Percentiles rank a stretch among this genome's conserved stretches.
Evolutionary conservation across 495 filamentous ascomycete species (phyloP).

Genomic region (Aspergillus steynii): DNA sequence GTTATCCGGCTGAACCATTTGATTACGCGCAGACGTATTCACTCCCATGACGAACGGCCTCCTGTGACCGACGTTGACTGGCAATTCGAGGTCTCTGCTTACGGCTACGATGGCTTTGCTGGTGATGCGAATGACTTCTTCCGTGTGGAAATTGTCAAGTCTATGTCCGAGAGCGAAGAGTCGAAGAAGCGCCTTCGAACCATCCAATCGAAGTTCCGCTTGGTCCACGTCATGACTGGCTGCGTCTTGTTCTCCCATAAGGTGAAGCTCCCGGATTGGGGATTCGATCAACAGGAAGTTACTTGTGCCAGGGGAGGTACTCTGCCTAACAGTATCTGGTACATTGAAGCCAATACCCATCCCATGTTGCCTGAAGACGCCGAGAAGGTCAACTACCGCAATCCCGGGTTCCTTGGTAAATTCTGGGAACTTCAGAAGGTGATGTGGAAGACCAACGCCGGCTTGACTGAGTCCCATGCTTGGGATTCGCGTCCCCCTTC

Average conservation of each 20-base stretch:
- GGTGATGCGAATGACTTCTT: slow-evolving; percentile 97
- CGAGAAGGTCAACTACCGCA: slow-evolving; percentile 92
- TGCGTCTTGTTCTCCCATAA: slow-evolving; percentile 98
- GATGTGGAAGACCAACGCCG: slow-evolving; percentile 98
- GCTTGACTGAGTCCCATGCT: slow-evolving; percentile 91
- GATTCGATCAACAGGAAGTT: slow-evolving; percentile 95
- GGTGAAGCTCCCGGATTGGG: slow-evolving; percentile 97
- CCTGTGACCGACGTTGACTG: slow-evolving; percentile 96
- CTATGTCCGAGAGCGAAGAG: slow-evolving; percentile 74
- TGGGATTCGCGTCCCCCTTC: slow-evolving; percentile 96
- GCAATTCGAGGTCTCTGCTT: slow-evolving; percentile 98
- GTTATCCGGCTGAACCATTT: slow-evolving; percentile 81
- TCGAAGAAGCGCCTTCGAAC: slow-evolving; percentile 87
- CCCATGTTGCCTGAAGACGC: slow-evolving; percentile 68
- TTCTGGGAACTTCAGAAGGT: slow-evolving; percentile 99
- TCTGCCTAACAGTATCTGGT: slow-evolving; percentile 95
- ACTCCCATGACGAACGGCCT: slow-evolving; percentile 97
- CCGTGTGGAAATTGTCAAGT: slow-evolving; percentile 91
- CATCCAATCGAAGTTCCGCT: slow-evolving; percentile 93
- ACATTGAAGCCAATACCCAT: slow-evolving; percentile 86
- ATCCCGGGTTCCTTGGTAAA: slow-evolving; percentile 95
- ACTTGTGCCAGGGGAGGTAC: slow-evolving; percentile 93
- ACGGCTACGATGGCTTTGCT: slow-evolving; percentile 94
- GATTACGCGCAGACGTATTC: slow-evolving; percentile 80
- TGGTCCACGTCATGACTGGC: slow-evolving; percentile 95